Percentiles rank a stretch among this genome's conserved stretches.
These are phyloP conservation scores for Hanseniaspora vineae DNA, from an alignment of 805 yeast genomes.

Conservation along the genomic window DNA sequence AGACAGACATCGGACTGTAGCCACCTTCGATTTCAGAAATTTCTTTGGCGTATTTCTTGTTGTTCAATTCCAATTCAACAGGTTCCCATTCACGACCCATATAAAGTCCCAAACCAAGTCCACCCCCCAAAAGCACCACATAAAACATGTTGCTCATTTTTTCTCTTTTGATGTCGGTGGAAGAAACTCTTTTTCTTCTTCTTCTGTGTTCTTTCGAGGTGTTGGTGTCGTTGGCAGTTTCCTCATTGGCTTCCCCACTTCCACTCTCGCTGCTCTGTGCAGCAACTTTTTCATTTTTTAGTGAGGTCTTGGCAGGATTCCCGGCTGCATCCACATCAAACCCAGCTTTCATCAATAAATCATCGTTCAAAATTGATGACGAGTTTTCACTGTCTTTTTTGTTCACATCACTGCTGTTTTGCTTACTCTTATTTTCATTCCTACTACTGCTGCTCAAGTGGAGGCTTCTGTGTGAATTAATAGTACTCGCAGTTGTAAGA, in stretches of 20 bases:
- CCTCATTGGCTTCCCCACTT: constrained; percentile 8
- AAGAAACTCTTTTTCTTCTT: constrained; percentile 46
- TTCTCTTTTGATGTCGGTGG: constrained; percentile 74
- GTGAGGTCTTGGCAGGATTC: constrained; percentile 5
- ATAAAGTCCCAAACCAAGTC: constrained; percentile 46
- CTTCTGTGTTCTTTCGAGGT: constrained; percentile 8
- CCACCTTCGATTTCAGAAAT: constrained; percentile 41
- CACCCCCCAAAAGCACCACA: constrained; percentile 35
- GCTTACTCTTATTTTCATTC: neutral
- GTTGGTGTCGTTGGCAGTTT: constrained; percentile 9
- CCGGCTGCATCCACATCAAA: constrained; percentile 41
- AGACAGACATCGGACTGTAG: constrained; percentile 49
- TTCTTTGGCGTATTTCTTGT: constrained; percentile 20
- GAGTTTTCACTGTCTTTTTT: constrained; percentile 8
- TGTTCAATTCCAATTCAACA: constrained; percentile 50
- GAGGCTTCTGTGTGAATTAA: too few relatives aligned
- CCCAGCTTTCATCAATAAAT: constrained; percentile 73
- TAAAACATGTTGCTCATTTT: constrained; percentile 65
- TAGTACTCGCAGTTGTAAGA: too few relatives aligned
- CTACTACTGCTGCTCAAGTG: too few relatives aligned
- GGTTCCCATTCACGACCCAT: constrained; percentile 79
- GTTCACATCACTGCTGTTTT: neutral
- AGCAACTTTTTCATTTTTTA: constrained; percentile 5
- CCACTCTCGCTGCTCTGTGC: constrained; percentile 9
- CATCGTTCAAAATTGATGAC: constrained; percentile 62